Evolutionary conservation across 179 eudicot genomes (phyloP), one percentile per base, ranked within the genome.

Genomic region (Carnegiea gigantea): DNA sequence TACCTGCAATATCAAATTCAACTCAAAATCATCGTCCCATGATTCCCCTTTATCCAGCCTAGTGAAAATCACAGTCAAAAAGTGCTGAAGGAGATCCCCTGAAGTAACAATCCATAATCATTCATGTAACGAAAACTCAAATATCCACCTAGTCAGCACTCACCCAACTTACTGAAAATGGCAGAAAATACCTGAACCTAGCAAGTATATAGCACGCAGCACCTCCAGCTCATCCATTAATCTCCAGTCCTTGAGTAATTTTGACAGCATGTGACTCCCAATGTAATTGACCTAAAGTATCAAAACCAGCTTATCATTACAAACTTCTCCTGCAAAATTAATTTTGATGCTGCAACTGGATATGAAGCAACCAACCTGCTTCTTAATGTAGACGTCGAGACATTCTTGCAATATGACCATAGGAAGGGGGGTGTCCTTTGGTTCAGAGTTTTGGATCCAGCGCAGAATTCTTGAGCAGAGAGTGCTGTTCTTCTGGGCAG

Each of bases 81-180:
- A 94, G 83, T 97, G 97, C 86, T 94, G 99, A 79, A 97, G 92
- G 68, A 96, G 89, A 91, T 96, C 99, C 88, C 97, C 99, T 97
- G 92, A 74, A 80, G 75, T n/a, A 44, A 86, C 38, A 81, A 79
- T 77, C 80, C 18, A 59, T 62, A 62, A 48, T 73, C 23, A 49
- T 26, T 49, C 36, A 78, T 44, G 64, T 51, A 15, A 77, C n/a
- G 24, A 44, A 30, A 82, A 6, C 67, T 54, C 24, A 70, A 75
- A 23, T 38, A 75, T 54, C 77, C 48, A 77, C 53, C 53, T 62
- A 53, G 62, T n/a, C 73, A 83, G 15, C 72, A 57, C 49, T 36
- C 33, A 57, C 33, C 30, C 23, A 24, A 44, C 33, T 53, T 51
- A 74, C 62, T 17, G 33, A 81, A 65, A 46, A 77, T 38, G 43